Evolutionary conservation across 331 rosid species (phyloP).

Genomic region (Quercus tomentella): DNA sequence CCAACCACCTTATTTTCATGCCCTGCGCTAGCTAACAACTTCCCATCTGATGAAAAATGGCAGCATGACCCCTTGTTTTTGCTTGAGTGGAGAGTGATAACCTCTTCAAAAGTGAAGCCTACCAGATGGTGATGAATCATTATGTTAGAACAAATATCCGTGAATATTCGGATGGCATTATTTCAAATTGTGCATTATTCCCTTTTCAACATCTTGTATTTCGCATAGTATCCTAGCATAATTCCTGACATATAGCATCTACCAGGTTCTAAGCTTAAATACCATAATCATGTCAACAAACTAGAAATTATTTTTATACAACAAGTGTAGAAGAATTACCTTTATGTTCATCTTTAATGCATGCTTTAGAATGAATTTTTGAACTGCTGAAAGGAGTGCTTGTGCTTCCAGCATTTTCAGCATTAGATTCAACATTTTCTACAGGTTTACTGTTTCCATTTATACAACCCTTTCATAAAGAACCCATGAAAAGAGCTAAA

Average conservation of each 20-base stretch:
- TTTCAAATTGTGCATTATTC: not conserved
- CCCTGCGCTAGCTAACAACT: constrained; percentile 57
- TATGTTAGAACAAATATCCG: not conserved
- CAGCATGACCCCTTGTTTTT: constrained; percentile 43
- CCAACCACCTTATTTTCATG: constrained; percentile 51
- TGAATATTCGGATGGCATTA: not conserved
- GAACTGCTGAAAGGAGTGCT: constrained; percentile 26
- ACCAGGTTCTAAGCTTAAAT: not conserved
- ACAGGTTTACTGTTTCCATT: constrained; percentile 19
- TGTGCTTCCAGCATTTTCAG: constrained; percentile 31
- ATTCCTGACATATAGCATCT: not conserved
- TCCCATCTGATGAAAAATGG: constrained; percentile 65
- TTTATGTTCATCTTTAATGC: constrained; percentile 15
- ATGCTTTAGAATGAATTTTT: constrained; percentile 26
- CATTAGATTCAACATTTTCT: constrained; percentile 40
- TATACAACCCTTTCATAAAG: constrained; percentile 24
- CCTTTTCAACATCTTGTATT: not conserved
- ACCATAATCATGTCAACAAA: not conserved
- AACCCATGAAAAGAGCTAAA: constrained; percentile 15
- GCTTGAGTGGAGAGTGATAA: constrained; percentile 45
- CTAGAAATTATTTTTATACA: not conserved
- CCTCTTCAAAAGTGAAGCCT: constrained; percentile 50
- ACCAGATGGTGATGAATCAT: constrained; percentile 7
- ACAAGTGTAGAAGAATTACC: constrained; percentile 26
- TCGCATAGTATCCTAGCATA: not conserved